Evolutionary conservation across 2,329 filamentous ascomycete species (phyloP).

Genomic region (Stenocarpella maydis): DNA sequence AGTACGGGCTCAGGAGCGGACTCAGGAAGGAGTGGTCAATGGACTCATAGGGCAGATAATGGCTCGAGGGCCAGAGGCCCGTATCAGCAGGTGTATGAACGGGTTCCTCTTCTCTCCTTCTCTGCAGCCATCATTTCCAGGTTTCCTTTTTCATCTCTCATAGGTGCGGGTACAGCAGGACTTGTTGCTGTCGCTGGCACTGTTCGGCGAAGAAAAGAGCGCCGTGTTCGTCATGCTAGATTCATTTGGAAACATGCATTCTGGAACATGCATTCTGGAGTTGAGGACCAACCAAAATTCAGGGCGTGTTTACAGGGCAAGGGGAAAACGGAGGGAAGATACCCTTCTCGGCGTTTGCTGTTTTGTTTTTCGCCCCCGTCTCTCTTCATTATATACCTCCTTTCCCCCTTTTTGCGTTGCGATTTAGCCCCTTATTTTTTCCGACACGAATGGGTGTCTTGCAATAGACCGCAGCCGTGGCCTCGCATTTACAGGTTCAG

Average conservation of each 20-base stretch:
- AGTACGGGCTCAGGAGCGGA: slow-evolving; percentile 20
- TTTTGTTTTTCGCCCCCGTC: not conserved
- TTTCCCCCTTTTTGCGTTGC: not conserved
- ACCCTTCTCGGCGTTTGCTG: slow-evolving; percentile 16
- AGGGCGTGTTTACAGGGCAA: slow-evolving; percentile 4
- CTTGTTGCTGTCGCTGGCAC: not conserved
- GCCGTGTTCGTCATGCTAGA: slow-evolving; percentile 3
- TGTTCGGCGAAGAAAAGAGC: not conserved
- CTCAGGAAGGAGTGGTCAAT: slow-evolving; percentile 4
- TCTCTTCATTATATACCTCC: slow-evolving; percentile 1
- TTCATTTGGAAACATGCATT: slow-evolving; percentile 26
- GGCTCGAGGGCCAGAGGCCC: not conserved
- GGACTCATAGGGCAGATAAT: not conserved
- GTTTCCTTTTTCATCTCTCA: no score
- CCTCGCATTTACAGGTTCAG: slow-evolving; percentile 29
- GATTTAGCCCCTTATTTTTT: not conserved
- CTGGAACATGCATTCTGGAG: slow-evolving; percentile 30
- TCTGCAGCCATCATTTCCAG: not conserved
- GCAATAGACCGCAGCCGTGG: not conserved
- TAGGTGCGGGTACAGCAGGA: not conserved
- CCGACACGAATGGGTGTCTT: slow-evolving; percentile 2
- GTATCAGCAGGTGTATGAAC: not conserved
- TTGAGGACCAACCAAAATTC: slow-evolving; percentile 19
- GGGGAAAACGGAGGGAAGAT: slow-evolving; percentile 27
- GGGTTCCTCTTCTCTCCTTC: not conserved